Base-by-base conservation (phyloP, 2,329 filamentous ascomycete species). In the Exophiala xenobiotica region DNA sequence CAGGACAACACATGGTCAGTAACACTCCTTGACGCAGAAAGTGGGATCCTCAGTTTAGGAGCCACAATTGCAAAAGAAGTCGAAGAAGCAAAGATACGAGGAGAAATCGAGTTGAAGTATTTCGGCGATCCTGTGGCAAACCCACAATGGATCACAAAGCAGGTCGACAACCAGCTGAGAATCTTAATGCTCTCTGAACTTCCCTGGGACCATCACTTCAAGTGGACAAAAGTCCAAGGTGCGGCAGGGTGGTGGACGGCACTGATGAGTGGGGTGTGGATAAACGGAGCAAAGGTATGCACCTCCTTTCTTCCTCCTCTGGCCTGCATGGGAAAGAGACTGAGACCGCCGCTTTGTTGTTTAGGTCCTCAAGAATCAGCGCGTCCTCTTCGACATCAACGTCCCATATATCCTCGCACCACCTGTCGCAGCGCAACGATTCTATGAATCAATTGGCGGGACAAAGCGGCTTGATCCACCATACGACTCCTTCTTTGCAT, bases 181-280 rank as follows among this genome's bases (percentile, higher is more conserved):
- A 18, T 46, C 4, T 39, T 50, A 8, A 48, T 58, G 20, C 37
- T 27, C 3, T 24, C 39, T 33, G 46, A 46, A 11, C 14, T 43
- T 18, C 47, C 59, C 7, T 53, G 52, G 52, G 51, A 62, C 24
- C 40, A 57, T 3, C 61, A 59, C 24, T 68, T 65, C 61, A 61
- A 60, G 35, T 68, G 65, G 66, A 64, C 53, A 3, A 49, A 61
- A 12, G 57, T 65, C 9, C 60, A 62, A 46, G 65, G 66, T 4
- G 60, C 64, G 3, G 61, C 55, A n/a, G 66, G 66, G 9, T 68
- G 66, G 66, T 67, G 65, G 64, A 65, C 63, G 39, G 53, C 64
- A 6, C 53, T 68, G 18, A 63, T 68, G 61, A 56, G 49, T n/a
- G 64, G 63, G 5, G 59, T 68, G 2, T 68, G 66, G 66, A 51